Conservation (phyloP, 441 rosid species). For the Biscutella auriculata region DNA sequence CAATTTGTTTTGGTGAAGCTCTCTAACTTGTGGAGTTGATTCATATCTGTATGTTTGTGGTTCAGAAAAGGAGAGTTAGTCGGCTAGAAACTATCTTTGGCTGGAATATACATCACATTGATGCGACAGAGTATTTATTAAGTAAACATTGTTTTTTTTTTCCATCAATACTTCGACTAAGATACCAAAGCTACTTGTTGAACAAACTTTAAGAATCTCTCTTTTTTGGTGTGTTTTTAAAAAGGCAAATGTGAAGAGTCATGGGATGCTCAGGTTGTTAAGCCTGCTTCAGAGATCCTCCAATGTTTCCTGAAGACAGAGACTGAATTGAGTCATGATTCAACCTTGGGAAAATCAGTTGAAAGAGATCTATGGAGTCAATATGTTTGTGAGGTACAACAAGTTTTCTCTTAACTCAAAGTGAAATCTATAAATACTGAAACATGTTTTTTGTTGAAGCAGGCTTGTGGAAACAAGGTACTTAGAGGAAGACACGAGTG, state of each 20-base stretch:
- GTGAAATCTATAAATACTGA: neutral
- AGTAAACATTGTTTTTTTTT: constrained; percentile 28
- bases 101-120: constrained; percentile 60
- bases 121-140: constrained; percentile 58
- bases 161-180: neutral
- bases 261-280: constrained; percentile 60
- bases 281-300: constrained; percentile 41
- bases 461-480: constrained; percentile 80
- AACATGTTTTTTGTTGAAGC: neutral
- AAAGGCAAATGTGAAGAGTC: constrained; percentile 52
- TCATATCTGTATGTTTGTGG: neutral
- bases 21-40: neutral
- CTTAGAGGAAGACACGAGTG: constrained; percentile 87
- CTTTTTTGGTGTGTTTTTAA: constrained; percentile 1
- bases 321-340: neutral
- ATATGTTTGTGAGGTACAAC: constrained; percentile 54
- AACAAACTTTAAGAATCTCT: neutral
- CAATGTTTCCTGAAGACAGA: constrained; percentile 32
- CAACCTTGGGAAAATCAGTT: constrained; percentile 10
- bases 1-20: neutral
- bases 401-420: neutral
- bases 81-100: constrained; percentile 53
- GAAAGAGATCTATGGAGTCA: constrained; percentile 80
- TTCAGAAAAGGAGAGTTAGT: constrained; percentile 65
- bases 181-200: neutral